Base-by-base conservation (phyloP, 164 flowering plant genomes). In the Aristolochia fimbriata region DNA sequence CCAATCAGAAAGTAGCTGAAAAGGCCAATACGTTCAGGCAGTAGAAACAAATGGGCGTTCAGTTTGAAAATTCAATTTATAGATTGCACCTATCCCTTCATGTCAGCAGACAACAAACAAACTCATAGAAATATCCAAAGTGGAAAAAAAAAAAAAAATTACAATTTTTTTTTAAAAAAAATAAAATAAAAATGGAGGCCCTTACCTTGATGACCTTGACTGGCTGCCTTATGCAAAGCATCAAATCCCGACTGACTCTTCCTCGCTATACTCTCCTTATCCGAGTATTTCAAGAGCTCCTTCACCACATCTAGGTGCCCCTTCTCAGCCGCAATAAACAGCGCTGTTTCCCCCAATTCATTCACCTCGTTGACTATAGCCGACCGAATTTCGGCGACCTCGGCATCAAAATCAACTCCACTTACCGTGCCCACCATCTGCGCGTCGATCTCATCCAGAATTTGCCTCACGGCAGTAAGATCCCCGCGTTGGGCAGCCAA, bases 401-500 rank as follows among this genome's bases (percentile, higher is more conserved):
- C 92, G 0, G 84, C 77, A 64, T 90, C 93, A 67, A 85, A 79
- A 46, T 85, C 97, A 1, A 73, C 80, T 6, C 85, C 85, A 27
- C 75, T 71, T 53, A 72, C 17, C 1, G 81, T 77, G 13, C 59
- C 59, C 63, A 66, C 63, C 86, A 90, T 84, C 74, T 82, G 88
- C 1, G 73, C 82, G 60, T 82, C 79, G 45, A 90, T 82, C 22
- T 81, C 93, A 15, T 58, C 71, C 7, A 90, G 65, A 33, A 90
- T 85, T 70, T 76, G 78, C 77, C 66, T 77, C 62, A 88, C 81
- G 1, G 81, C 83, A 1, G 63, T 68, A 61, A 79, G 66, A 70
- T 88, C 86, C 8, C 93, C 93, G 1, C 85, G 73, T 65, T 80
- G 78, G 6, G 89, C 91, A 0, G 93, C 91, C 67, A 88, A 69